Conservation (phyloP, 805 yeast genomes). For the Tetrapisispora nanseiensis region DNA sequence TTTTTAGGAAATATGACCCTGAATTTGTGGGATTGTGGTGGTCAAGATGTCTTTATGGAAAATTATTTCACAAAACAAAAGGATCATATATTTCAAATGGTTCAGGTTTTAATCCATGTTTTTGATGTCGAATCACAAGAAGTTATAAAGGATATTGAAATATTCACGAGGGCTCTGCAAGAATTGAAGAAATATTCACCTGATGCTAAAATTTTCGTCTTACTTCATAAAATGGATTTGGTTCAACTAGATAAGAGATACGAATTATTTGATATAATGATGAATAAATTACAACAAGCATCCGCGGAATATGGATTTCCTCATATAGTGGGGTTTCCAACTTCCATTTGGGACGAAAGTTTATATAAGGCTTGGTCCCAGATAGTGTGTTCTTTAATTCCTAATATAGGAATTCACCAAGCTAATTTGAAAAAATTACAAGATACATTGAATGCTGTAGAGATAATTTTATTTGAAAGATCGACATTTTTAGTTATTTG, state of each 20-base stretch:
- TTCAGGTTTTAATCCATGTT: conserved; percentile 89
- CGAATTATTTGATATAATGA: conserved; percentile 74
- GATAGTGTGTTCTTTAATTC: conserved; percentile 88
- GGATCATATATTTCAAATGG: conserved; percentile 90
- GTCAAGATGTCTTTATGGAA: conserved; percentile 94
- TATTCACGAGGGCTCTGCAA: conserved; percentile 73
- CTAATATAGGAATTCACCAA: conserved; percentile 78
- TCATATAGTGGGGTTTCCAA: conserved; percentile 74
- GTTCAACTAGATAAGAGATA: conserved; percentile 80
- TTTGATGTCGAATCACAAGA: conserved; percentile 93
- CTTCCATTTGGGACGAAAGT: conserved; percentile 96
- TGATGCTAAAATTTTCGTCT: conserved; percentile 80
- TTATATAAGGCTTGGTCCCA: conserved; percentile 95
- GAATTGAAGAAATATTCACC: conserved; percentile 81
- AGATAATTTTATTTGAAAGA: conserved; percentile 83
- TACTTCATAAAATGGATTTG: conserved; percentile 92
- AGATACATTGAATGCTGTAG: conserved; percentile 69
- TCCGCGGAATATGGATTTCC: conserved; percentile 59
- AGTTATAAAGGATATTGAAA: conserved; percentile 86
- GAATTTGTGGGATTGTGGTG: conserved; percentile 97
- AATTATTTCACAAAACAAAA: conserved; percentile 81
- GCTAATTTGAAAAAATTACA: conserved; percentile 65
- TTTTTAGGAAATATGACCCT: conserved; percentile 92
- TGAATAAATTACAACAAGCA: conserved; percentile 67
- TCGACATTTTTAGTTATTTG: conserved; percentile 71